Evolutionary conservation across 371 early-diverging fungal genomes (phyloP), one percentile per base, ranked within the genome.

Genomic region (Mortierella sp.): DNA sequence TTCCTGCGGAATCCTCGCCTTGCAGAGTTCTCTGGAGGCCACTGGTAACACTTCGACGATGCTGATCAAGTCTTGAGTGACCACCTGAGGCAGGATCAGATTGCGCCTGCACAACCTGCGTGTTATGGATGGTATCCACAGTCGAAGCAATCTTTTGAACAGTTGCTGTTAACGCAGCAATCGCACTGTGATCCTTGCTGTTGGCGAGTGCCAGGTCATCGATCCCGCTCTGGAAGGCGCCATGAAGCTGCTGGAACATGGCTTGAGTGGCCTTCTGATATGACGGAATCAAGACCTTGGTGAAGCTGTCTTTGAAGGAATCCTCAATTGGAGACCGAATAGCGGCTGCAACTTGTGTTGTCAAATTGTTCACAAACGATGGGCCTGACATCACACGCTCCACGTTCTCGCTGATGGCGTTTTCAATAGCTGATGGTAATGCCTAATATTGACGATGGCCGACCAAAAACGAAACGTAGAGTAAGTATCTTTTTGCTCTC

Each of bases 311-410:
- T 59, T 71, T 80, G 61, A 80, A 82, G 8, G 71, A 80, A 18
- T 78, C 71, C 48, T 82, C 82, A 14, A 82, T 68, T 26, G 73
- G 65, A 6, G 82, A 80, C 31, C 67, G 64, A 16, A 80, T 78
- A 1, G 80, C 49, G 12, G 67, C 55, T 9, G 82, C 72, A 12
- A 82, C 74, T 45, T 73, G 61, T 13, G 63, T 63, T 12, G 80
- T 73, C 28, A 82, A 52, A 10, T 60, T 61, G 10, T 52, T 70
- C 30, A 73, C 49, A n/a, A 82, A 80, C 18, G 71, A 26, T 5
- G 68, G 74, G 54, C 85, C 84, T 58, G 79, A 71, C 54, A 80
- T 83, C 19, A 86, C 81, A n/a, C 66, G 82, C 23, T 82, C 83
- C 31, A 81, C 84, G 51, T 80, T 87, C 31, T 86, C 87, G 1